These are phyloP conservation scores for Tuber aestivum DNA, from an alignment of 495 filamentous ascomycete genomes.

Conservation along the genomic window DNA sequence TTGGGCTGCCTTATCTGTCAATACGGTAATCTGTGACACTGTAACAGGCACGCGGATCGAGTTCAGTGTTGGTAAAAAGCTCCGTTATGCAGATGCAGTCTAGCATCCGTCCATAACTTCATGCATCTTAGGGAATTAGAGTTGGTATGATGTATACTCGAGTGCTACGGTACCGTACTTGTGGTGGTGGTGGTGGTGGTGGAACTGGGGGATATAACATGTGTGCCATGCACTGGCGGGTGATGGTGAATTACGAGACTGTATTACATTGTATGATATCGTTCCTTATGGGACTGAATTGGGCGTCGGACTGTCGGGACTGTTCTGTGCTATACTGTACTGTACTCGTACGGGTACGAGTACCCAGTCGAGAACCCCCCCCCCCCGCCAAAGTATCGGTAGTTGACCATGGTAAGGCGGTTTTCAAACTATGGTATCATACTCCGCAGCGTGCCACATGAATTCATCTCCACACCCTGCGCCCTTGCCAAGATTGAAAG, in stretches of 20 bases:
- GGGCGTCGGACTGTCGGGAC: not conserved
- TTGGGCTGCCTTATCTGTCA: not conserved
- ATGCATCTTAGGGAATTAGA: not conserved
- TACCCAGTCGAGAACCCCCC: no score
- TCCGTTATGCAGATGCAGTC: not conserved
- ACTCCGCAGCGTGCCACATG: not conserved
- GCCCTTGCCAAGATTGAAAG: constrained; percentile 1
- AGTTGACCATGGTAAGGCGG: not conserved
- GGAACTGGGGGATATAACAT: not conserved
- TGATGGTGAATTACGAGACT: not conserved
- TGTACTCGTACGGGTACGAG: no score
- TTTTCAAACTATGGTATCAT: not conserved
- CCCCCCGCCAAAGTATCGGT: not conserved
- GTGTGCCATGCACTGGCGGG: not conserved
- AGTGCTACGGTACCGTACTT: not conserved
- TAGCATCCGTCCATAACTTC: not conserved
- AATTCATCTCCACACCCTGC: not conserved
- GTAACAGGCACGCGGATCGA: not conserved
- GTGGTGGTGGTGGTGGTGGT: not conserved
- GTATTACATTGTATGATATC: not conserved
- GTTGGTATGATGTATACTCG: not conserved
- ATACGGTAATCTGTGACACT: not conserved
- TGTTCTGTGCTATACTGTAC: no score
- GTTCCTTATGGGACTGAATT: not conserved
- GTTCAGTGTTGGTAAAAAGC: not conserved